Conservation (phyloP, 345 rosid species). For the Boechera retrofracta region DNA sequence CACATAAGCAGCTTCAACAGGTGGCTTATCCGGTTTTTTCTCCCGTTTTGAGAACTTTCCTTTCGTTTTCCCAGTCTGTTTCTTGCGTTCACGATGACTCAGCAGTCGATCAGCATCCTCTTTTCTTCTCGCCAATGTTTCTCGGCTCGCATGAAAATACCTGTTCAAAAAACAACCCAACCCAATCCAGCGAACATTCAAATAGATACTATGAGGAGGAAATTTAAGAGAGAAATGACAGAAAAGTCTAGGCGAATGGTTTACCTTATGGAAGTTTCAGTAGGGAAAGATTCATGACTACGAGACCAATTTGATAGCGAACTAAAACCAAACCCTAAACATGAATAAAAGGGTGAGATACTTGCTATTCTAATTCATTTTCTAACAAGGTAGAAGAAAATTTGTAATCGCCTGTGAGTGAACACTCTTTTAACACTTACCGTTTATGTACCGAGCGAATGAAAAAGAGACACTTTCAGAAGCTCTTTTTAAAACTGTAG, state of each 20-base stretch:
- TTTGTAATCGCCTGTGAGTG: constrained; percentile 11
- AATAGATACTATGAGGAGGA: background rate
- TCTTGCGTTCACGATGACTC: constrained; percentile 54
- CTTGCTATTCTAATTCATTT: background rate
- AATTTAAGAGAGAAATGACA: background rate
- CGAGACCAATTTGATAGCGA: constrained; percentile 25
- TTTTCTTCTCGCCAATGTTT: constrained; percentile 54
- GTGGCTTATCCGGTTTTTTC: constrained; percentile 50
- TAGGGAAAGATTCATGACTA: constrained; percentile 22
- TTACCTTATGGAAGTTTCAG: constrained; percentile 39
- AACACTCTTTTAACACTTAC: constrained; percentile 39
- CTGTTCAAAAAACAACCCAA: constrained; percentile 44
- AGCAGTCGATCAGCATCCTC: constrained; percentile 57
- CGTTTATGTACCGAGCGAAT: constrained; percentile 43
- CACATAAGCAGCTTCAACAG: constrained; percentile 82
- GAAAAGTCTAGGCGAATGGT: constrained; percentile 1
- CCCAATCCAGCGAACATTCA: constrained; percentile 17
- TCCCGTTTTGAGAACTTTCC: constrained; percentile 70
- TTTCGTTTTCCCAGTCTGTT: constrained; percentile 44
- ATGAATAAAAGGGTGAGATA: background rate
- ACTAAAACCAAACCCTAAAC: constrained; percentile 37
- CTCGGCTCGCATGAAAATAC: constrained; percentile 65
- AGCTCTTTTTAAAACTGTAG: constrained; percentile 27
- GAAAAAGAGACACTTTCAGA: constrained; percentile 41
- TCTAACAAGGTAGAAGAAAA: background rate